Evolutionary conservation across 495 filamentous ascomycete genomes (phyloP), one percentile per base, ranked within the genome.

Genomic region (Penicillium manginii): DNA sequence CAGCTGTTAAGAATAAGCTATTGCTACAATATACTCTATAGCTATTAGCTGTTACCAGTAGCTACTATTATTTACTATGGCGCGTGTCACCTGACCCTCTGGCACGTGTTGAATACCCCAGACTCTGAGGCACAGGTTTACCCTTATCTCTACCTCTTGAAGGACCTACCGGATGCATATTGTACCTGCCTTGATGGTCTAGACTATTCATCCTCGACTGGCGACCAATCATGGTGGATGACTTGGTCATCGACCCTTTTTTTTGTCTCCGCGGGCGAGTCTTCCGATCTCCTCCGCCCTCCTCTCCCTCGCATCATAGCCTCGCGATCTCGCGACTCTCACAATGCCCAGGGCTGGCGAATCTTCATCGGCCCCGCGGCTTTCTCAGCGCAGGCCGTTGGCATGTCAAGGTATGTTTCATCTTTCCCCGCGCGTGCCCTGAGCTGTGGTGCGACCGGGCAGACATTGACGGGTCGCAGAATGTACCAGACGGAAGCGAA

Each of bases 331-430:
- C 52, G 42, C 50, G 45, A 47, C 45, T 15, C 19, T 26, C 45
- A 10, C 18, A 26, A 47, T 47, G 45, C 45, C 45, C 15, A 19
- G 22, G 45, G 45, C 45, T 12, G 45, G 45, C 45, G 45, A 47
- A 4, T 47, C 45, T 29, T 47, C 45, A 22, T 47, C 45, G 8
- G 52, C 56, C 31, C 54, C 65, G 33, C 62, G 67, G 47, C 62
- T 70, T 32, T 70, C 70, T 31, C 70, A 73, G 62, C 70, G 70
- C 45, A 68, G 65, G 48, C 68, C 70, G 18, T 62, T 65, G 14
- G 70, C 70, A 17, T 73, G 70, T 55, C 68, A 61, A 65, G 70
- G 70, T 73, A 63, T 50, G 43, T 29, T 47, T 23, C 26, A 42
- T 32, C 52, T 43, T 42, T 32, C 31, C 5, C 37, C 35, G 4